Evolutionary conservation across 2,329 filamentous ascomycete genomes (phyloP).

Genomic region (Xylariomycetidae sp.): DNA sequence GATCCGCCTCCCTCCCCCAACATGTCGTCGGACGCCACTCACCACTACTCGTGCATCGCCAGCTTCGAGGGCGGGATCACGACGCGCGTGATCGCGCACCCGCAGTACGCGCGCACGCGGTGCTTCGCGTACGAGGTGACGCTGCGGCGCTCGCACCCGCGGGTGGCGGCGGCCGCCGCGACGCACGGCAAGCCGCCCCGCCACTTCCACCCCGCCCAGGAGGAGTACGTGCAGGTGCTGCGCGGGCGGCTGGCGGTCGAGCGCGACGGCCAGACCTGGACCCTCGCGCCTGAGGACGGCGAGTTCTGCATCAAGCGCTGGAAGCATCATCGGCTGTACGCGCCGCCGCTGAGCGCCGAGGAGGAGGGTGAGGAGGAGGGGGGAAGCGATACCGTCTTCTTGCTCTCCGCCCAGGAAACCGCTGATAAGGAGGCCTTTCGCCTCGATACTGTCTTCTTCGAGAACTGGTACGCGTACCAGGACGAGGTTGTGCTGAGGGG

Average conservation of each 20-base stretch:
- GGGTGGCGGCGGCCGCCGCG: too few relatives aligned
- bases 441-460: conserved; percentile 22
- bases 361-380: conserved; percentile 1
- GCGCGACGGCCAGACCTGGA: conserved; percentile 12
- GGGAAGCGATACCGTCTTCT: conserved; percentile 9
- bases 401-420: conserved; percentile 15
- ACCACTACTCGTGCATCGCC: too few relatives aligned
- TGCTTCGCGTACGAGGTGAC: too few relatives aligned
- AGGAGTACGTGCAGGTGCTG: too few relatives aligned
- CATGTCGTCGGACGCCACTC: too few relatives aligned
- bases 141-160: too few relatives aligned
- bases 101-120: too few relatives aligned
- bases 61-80: too few relatives aligned
- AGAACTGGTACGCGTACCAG: conserved; percentile 26
- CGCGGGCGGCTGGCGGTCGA: conserved; percentile 19
- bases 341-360: conserved; percentile 5
- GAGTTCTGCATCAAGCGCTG: conserved; percentile 11
- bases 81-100: too few relatives aligned
- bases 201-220: too few relatives aligned
- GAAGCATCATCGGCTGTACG: conserved; percentile 14
- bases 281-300: conserved; percentile 13
- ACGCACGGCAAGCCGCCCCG: too few relatives aligned
- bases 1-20: too few relatives aligned
- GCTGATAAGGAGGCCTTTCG: conserved; percentile 11
- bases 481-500: conserved; percentile 17